Conservation (phyloP, 495 filamentous ascomycete species). For the Penicillium malachiteum region DNA sequence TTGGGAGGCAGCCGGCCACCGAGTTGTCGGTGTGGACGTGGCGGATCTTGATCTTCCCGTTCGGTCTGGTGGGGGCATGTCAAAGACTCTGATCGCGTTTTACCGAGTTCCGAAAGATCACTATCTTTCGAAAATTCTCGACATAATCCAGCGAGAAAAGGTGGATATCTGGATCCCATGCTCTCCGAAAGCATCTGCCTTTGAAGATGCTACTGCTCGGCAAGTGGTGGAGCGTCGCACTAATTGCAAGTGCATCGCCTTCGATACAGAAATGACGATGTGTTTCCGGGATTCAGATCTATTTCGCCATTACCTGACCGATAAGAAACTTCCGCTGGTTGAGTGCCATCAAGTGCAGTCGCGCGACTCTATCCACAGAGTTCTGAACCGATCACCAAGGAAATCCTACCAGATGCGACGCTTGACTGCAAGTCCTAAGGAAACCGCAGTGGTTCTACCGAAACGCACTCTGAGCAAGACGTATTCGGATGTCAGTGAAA, state of each 20-base stretch:
- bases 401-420: conserved; percentile 63
- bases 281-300: conserved; percentile 56
- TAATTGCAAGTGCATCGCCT: conserved; percentile 60
- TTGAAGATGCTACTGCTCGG: conserved; percentile 65
- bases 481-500: conserved; percentile 48
- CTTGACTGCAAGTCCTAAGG: conserved; percentile 46
- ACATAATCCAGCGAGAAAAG: conserved; percentile 58
- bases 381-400: conserved; percentile 51
- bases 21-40: conserved; percentile 72
- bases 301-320: conserved; percentile 55
- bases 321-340: conserved; percentile 55
- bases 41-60: conserved; percentile 51
- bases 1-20: conserved; percentile 65
- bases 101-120: conserved; percentile 50
- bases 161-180: conserved; percentile 75
- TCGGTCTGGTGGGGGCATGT: conserved; percentile 42
- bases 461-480: conserved; percentile 52
- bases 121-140: conserved; percentile 50
- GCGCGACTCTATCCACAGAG: conserved; percentile 51
- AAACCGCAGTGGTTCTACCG: conserved; percentile 56
- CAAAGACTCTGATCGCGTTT: conserved; percentile 47
- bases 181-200: conserved; percentile 56
- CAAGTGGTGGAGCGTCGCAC: conserved; percentile 58
- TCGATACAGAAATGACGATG: conserved; percentile 45
- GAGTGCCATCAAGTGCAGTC: conserved; percentile 59